Evolutionary conservation across 2,329 filamentous ascomycete species (phyloP).

Genomic region (Metarhizium humberi): DNA sequence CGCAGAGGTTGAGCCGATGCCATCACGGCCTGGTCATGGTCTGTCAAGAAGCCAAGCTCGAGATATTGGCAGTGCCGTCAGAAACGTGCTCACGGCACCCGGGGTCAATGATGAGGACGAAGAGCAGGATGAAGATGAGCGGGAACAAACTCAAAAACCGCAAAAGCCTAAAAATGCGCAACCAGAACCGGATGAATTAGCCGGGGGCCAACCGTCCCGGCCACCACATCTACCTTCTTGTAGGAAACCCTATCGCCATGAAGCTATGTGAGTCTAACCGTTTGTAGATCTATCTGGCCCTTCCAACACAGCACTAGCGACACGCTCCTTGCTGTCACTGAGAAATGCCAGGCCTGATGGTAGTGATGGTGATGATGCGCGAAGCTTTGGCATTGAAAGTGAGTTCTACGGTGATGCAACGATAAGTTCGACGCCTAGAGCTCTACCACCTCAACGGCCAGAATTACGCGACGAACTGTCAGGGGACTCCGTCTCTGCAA

Average conservation of each 20-base stretch:
- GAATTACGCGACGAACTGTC: neutral
- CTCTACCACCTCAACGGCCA: neutral
- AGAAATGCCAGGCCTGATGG: slow-evolving; percentile 3
- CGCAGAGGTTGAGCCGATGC: slow-evolving; percentile 24
- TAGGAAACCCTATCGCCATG: neutral
- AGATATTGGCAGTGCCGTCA: slow-evolving; percentile 21
- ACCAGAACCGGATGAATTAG: slow-evolving; percentile 13
- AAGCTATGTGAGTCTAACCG: neutral
- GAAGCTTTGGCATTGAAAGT: slow-evolving; percentile 27
- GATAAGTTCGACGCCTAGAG: slow-evolving; percentile 21
- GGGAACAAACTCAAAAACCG: neutral
- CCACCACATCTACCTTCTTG: slow-evolving; percentile 3
- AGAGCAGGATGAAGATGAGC: neutral
- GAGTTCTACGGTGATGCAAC: slow-evolving; percentile 27
- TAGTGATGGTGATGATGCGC: slow-evolving; percentile 21
- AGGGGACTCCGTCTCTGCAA: neutral
- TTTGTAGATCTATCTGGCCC: slow-evolving; percentile 5
- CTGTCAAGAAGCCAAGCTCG: slow-evolving; percentile 9
- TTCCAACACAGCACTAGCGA: neutral
- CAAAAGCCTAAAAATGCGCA: neutral
- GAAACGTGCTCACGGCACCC: slow-evolving; percentile 14
- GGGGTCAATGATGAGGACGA: slow-evolving; percentile 7
- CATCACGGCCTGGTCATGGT: slow-evolving; percentile 10
- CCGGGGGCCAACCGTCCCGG: slow-evolving; percentile 3
- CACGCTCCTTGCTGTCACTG: neutral